phyloP scores from a whole-genome alignment of 768 basidiomycete genomes.

The Phaffia tasmanica region DNA sequence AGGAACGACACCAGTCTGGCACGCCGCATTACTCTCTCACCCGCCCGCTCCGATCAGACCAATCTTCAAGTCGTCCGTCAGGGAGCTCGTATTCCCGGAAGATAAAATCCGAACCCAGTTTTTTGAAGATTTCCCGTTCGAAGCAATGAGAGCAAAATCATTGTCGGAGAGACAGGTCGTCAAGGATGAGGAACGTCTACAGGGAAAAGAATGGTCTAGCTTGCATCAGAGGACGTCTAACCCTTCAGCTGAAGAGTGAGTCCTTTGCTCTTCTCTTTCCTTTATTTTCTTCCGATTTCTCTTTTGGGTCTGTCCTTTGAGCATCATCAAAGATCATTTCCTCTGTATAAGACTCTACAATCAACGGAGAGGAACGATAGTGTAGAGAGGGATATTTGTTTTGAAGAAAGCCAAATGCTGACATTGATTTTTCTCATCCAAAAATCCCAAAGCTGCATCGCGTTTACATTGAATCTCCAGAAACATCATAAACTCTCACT shows the following conservation, averaged over 20 bases:
- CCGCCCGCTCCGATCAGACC: slow-evolving; percentile 20
- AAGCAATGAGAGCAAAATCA: slow-evolving; percentile 69
- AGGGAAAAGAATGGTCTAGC: slow-evolving; percentile 60
- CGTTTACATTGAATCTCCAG: slow-evolving; percentile 69
- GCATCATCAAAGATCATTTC: too few relatives aligned
- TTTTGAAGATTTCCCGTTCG: slow-evolving; percentile 92
- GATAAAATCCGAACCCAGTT: slow-evolving; percentile 80
- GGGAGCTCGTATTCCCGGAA: slow-evolving; percentile 56
- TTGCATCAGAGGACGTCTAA: slow-evolving; percentile 69
- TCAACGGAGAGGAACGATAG: too few relatives aligned
- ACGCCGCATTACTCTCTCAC: slow-evolving; percentile 24
- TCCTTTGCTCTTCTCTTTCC: slow-evolving; percentile 24
- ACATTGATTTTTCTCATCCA: not conserved
- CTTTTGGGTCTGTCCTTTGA: not conserved
- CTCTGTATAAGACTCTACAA: too few relatives aligned
- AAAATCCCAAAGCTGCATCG: slow-evolving; percentile 51
- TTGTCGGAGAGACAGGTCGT: slow-evolving; percentile 57
- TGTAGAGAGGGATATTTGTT: too few relatives aligned
- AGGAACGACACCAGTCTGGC: slow-evolving; percentile 19
- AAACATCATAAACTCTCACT: slow-evolving; percentile 53
- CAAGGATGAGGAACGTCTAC: slow-evolving; percentile 48
- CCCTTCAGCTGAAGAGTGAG: slow-evolving; percentile 84
- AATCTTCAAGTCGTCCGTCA: slow-evolving; percentile 2
- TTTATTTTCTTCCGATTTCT: not conserved
- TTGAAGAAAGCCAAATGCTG: too few relatives aligned